Evolutionary conservation across 2,329 filamentous ascomycete genomes (phyloP).

Genomic region (Chaetomiaceae sp.): DNA sequence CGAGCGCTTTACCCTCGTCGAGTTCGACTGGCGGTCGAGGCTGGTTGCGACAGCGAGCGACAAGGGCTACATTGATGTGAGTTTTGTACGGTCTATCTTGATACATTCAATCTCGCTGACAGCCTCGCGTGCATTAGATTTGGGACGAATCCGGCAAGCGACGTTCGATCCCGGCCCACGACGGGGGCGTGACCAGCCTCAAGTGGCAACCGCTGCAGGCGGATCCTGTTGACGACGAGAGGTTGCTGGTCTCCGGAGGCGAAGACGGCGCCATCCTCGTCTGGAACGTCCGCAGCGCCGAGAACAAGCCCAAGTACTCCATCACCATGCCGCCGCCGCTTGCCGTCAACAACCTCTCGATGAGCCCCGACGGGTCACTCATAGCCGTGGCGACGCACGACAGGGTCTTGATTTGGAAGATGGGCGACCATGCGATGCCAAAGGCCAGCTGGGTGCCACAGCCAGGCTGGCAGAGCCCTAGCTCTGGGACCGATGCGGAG

Average conservation of each 20-base stretch:
- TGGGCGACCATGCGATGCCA: constrained; percentile 54
- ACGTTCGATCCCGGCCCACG: constrained; percentile 55
- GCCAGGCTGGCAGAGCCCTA: constrained; percentile 55
- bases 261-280: constrained; percentile 60
- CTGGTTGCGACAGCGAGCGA: constrained; percentile 57
- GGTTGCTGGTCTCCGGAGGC: constrained; percentile 57
- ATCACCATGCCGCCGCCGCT: constrained; percentile 54
- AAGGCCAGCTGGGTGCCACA: constrained; percentile 55
- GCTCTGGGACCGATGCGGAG: constrained; percentile 46
- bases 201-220: constrained; percentile 56
- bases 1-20: constrained; percentile 51
- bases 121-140: constrained; percentile 35
- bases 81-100: constrained; percentile 25
- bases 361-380: constrained; percentile 60
- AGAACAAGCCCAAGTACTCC: constrained; percentile 54
- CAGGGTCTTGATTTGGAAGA: constrained; percentile 61
- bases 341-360: constrained; percentile 52
- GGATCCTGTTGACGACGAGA: constrained; percentile 41
- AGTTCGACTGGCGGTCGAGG: constrained; percentile 51
- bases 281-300: constrained; percentile 55
- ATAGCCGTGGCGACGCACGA: constrained; percentile 58
- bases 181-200: constrained; percentile 53
- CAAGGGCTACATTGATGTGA: constrained; percentile 57
- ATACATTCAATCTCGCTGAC: background rate
- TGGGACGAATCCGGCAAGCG: constrained; percentile 53